These are phyloP conservation scores for Piper betle DNA, from an alignment of 164 flowering plant genomes.

Conservation along the genomic window DNA sequence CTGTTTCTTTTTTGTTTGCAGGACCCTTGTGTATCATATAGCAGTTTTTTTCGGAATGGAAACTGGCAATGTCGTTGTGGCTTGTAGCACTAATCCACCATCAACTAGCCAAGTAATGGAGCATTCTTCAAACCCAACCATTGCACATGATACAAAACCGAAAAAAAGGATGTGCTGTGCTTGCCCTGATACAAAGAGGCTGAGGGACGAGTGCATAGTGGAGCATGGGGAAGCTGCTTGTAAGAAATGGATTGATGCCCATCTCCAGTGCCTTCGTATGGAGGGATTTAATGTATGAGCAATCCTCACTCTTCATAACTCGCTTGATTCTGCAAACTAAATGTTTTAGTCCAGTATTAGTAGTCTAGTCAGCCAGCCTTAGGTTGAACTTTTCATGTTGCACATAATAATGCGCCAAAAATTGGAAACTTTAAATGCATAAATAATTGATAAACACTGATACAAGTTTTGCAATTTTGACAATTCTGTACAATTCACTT, in stretches of 20 bases:
- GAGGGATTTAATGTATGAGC: conserved; percentile 43
- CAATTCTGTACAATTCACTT: too few species aligned
- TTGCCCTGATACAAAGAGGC: conserved; percentile 19
- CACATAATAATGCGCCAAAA: background rate
- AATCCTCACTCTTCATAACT: background rate
- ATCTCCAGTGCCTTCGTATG: conserved; percentile 42
- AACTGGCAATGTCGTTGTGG: background rate
- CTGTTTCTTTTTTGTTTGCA: background rate
- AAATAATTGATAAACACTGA: too few species aligned
- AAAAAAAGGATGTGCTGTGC: conserved; percentile 42
- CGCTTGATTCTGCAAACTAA: background rate
- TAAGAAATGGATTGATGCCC: conserved; percentile 59
- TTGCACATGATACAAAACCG: conserved; percentile 22
- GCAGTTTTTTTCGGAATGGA: background rate
- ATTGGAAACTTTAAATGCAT: too few species aligned
- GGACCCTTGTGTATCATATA: background rate
- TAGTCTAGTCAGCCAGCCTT: background rate
- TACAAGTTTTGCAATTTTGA: too few species aligned
- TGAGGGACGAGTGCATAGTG: conserved; percentile 21
- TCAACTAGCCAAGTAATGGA: background rate
- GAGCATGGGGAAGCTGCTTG: conserved; percentile 56
- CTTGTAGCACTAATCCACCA: background rate
- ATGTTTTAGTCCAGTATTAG: too few species aligned
- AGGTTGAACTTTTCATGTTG: background rate
- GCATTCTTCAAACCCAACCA: background rate